Evolutionary conservation across 2,329 filamentous ascomycete species (phyloP).

Genomic region (Coniochaeta sp.): DNA sequence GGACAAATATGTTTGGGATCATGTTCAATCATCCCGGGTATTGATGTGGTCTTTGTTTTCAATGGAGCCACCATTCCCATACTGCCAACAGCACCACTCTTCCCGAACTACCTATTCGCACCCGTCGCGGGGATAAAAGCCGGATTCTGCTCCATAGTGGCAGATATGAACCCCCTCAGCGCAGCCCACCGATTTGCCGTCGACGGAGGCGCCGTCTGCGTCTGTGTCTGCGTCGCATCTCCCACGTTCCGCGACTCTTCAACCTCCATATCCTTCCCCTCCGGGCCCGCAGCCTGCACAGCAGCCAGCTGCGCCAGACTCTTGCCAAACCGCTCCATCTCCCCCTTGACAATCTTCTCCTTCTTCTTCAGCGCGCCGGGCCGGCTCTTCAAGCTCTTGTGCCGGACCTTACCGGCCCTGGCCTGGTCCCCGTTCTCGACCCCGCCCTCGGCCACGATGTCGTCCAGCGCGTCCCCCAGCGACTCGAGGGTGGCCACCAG

Average conservation of each 20-base stretch:
- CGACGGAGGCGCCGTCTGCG: slow-evolving; percentile 14
- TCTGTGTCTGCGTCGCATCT: slow-evolving; percentile 8
- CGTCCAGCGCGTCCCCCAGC: slow-evolving; percentile 74
- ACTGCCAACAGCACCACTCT: background rate
- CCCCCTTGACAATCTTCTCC: slow-evolving; percentile 68
- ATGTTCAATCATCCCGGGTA: background rate
- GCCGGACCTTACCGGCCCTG: slow-evolving; percentile 56
- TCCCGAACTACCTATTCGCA: background rate
- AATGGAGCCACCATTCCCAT: background rate
- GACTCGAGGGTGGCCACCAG: slow-evolving; percentile 67
- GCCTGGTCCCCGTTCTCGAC: slow-evolving; percentile 26
- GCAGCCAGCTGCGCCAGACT: slow-evolving; percentile 70
- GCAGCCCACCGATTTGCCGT: slow-evolving; percentile 68
- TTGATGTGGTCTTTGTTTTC: background rate
- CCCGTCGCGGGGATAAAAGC: slow-evolving; percentile 48
- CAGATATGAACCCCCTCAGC: slow-evolving; percentile 72
- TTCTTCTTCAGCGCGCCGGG: slow-evolving; percentile 79
- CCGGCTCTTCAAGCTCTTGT: slow-evolving; percentile 65
- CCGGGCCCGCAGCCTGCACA: slow-evolving; percentile 17
- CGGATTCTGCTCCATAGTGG: slow-evolving; percentile 83
- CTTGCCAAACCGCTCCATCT: slow-evolving; percentile 76
- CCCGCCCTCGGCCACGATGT: slow-evolving; percentile 41
- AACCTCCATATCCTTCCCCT: slow-evolving; percentile 1
- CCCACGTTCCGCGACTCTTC: slow-evolving; percentile 7
- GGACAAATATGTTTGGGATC: background rate